These are phyloP conservation scores for Cytospora schulzeri DNA, from an alignment of 2,329 filamentous ascomycete species.

Conservation along the genomic window DNA sequence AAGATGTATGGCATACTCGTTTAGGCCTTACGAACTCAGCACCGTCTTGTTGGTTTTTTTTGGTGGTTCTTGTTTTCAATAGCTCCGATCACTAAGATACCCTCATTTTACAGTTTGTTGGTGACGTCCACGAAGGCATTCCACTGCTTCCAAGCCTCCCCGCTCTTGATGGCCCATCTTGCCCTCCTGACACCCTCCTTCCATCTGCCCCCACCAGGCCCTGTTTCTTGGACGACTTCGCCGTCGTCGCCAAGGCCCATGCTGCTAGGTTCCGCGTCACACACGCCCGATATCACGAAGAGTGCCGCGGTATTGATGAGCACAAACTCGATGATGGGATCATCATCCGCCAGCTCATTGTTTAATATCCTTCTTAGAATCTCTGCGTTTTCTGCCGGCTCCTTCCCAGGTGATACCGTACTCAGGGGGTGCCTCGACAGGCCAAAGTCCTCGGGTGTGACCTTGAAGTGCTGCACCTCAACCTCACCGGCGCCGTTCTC, in stretches of 20 bases:
- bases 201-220: slow-evolving; percentile 86
- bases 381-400: slow-evolving; percentile 82
- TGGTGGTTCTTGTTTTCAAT: too few relatives aligned
- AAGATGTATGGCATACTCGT: background rate
- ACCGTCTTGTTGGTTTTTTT: background rate
- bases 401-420: slow-evolving; percentile 81
- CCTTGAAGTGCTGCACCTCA: slow-evolving; percentile 73
- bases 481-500: slow-evolving; percentile 47
- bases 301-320: slow-evolving; percentile 91
- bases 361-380: slow-evolving; percentile 78
- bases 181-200: slow-evolving; percentile 91
- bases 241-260: slow-evolving; percentile 83
- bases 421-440: slow-evolving; percentile 72
- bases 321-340: slow-evolving; percentile 91
- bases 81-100: background rate
- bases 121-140: slow-evolving; percentile 81
- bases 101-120: slow-evolving; percentile 46
- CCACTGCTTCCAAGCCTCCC: slow-evolving; percentile 83
- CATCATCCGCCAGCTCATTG: slow-evolving; percentile 71
- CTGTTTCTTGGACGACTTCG: slow-evolving; percentile 76
- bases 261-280: slow-evolving; percentile 76
- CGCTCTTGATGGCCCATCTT: slow-evolving; percentile 84
- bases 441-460: slow-evolving; percentile 87
- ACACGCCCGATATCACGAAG: slow-evolving; percentile 82
- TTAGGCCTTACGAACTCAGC: background rate